These are phyloP conservation scores for Penicillium cataractarum DNA, from an alignment of 495 filamentous ascomycete species.

Conservation along the genomic window DNA sequence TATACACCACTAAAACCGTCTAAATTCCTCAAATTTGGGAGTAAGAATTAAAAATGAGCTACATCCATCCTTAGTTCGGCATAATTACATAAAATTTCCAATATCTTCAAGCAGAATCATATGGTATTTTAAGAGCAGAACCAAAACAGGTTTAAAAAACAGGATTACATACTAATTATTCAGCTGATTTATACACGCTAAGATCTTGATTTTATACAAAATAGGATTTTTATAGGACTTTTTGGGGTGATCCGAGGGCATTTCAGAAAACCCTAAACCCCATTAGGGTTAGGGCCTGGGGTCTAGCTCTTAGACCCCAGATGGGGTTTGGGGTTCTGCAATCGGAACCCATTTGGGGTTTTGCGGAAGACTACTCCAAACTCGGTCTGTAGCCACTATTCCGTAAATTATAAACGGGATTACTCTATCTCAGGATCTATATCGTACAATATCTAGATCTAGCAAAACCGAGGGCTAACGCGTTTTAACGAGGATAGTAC, in stretches of 20 bases:
- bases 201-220: neutral
- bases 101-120: neutral
- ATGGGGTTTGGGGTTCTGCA: neutral
- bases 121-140: neutral
- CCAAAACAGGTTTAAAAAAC: slow-evolving; percentile 3
- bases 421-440: no score
- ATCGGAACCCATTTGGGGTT: neutral
- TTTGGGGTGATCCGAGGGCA: neutral
- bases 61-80: no score
- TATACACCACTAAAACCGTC: neutral
- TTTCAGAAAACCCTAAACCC: neutral
- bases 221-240: neutral
- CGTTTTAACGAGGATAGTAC: neutral
- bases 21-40: no score
- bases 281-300: neutral
- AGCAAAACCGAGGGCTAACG: neutral
- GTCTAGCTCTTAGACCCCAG: neutral
- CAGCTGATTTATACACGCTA: neutral
- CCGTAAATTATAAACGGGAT: neutral
- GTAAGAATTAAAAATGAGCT: no score
- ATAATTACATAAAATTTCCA: slow-evolving; percentile 4
- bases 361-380: neutral
- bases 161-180: slow-evolving; percentile 1
- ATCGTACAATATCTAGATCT: slow-evolving; percentile 1
- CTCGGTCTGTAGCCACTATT: no score